phyloP scores from a whole-genome alignment of 805 yeast genomes.

The Lipomyces chichibuensis region DNA sequence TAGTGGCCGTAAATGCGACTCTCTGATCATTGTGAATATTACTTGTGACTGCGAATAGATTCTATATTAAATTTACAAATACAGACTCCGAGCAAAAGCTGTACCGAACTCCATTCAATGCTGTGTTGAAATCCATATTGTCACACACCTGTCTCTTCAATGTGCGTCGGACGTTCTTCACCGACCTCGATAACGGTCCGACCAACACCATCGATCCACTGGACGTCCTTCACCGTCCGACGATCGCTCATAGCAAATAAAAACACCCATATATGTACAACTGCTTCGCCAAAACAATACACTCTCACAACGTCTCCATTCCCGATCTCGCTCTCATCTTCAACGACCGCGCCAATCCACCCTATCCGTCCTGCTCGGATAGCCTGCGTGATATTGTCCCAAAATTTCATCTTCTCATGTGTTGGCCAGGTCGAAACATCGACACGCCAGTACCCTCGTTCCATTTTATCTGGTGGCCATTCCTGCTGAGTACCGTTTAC shows the following conservation, averaged over 20 bases:
- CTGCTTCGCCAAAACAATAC: constrained; percentile 29
- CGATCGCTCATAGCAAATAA: constrained; percentile 25
- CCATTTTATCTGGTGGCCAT: constrained; percentile 19
- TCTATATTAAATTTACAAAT: not conserved
- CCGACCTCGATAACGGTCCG: constrained; percentile 7
- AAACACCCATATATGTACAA: constrained; percentile 29
- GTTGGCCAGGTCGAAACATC: constrained; percentile 17
- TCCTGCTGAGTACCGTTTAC: not conserved
- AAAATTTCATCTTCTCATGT: constrained; percentile 17
- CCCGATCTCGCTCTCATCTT: not conserved
- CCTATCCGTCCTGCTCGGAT: constrained; percentile 22
- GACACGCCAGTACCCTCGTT: constrained; percentile 28
- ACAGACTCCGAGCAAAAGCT: not conserved
- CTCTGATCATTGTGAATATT: not conserved
- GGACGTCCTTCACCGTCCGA: constrained; percentile 8
- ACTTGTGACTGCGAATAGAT: not conserved
- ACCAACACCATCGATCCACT: constrained; percentile 20
- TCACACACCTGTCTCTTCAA: not conserved
- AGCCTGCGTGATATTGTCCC: constrained; percentile 20
- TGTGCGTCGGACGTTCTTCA: not conserved
- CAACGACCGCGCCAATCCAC: constrained; percentile 15
- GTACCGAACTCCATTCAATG: not conserved
- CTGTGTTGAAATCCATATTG: not conserved
- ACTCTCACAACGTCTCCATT: constrained; percentile 16
- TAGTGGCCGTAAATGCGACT: not conserved